These are phyloP conservation scores for Aspergillus fructus DNA, from an alignment of 2,329 filamentous ascomycete genomes.

Conservation along the genomic window DNA sequence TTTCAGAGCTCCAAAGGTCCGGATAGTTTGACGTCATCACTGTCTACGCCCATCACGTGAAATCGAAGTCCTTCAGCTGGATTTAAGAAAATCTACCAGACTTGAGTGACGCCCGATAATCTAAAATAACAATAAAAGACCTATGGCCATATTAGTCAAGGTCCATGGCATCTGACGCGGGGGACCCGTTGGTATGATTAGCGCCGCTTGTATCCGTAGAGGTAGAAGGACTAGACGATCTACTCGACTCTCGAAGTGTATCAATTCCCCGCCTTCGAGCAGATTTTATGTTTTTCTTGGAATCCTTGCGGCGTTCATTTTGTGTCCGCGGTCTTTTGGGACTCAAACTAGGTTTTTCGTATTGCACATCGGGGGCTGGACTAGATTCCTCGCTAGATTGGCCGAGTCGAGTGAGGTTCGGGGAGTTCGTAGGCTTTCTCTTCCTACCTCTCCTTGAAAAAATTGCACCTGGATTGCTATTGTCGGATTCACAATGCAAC, in stretches of 20 bases:
- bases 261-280: slow-evolving; percentile 13
- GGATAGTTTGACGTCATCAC: slow-evolving; percentile 36
- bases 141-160: slow-evolving; percentile 28
- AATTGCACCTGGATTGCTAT: slow-evolving; percentile 7
- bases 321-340: slow-evolving; percentile 29
- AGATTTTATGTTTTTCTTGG: slow-evolving; percentile 1
- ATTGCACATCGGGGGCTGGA: slow-evolving; percentile 11
- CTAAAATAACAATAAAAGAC: background rate
- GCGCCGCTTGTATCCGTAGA: slow-evolving; percentile 23
- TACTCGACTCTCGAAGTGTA: slow-evolving; percentile 10
- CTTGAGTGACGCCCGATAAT: background rate
- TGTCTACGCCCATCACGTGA: slow-evolving; percentile 4
- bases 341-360: slow-evolving; percentile 14
- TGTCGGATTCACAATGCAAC: slow-evolving; percentile 30
- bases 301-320: slow-evolving; percentile 20
- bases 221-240: slow-evolving; percentile 16
- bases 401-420: slow-evolving; percentile 8
- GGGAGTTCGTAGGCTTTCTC: slow-evolving; percentile 30
- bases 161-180: slow-evolving; percentile 34
- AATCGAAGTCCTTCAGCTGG: background rate
- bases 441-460: slow-evolving; percentile 32
- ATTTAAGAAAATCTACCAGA: background rate
- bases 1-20: slow-evolving; percentile 15
- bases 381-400: background rate
- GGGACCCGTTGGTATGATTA: slow-evolving; percentile 14